Evolutionary conservation across 1,284 basidiomycete species (phyloP).

Genomic region (Leccinum pachyderme): DNA sequence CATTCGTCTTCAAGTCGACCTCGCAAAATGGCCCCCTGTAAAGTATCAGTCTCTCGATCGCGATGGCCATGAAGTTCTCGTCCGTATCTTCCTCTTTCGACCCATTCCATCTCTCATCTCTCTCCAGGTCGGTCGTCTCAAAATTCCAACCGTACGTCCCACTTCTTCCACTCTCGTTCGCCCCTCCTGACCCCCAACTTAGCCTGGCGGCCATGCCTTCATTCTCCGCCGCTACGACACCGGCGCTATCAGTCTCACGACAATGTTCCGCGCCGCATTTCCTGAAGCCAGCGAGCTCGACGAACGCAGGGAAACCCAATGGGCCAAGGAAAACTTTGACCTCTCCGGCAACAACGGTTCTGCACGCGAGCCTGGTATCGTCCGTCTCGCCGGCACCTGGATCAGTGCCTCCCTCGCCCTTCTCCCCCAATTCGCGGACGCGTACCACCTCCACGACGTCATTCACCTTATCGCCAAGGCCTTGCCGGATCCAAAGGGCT

Average conservation of each 20-base stretch:
- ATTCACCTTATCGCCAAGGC: constrained; percentile 72
- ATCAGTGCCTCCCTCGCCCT: constrained; percentile 73
- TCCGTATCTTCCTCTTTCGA: constrained; percentile 35
- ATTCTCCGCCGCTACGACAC: constrained; percentile 96
- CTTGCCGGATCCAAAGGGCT: constrained; percentile 71
- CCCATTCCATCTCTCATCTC: constrained; percentile 19
- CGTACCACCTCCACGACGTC: constrained; percentile 60
- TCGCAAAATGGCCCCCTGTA: constrained; percentile 51
- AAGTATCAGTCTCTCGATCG: constrained; percentile 85
- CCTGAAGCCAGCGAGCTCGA: constrained; percentile 79
- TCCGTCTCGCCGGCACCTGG: constrained; percentile 90
- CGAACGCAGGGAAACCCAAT: constrained; percentile 82
- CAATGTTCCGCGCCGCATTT: constrained; percentile 98
- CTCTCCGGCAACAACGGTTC: constrained; percentile 81
- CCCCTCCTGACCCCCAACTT: constrained; percentile 9
- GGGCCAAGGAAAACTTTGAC: constrained; percentile 83
- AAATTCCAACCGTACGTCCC: constrained; percentile 81
- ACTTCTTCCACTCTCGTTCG: not conserved
- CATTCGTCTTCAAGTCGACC: constrained; percentile 21
- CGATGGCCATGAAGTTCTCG: constrained; percentile 81
- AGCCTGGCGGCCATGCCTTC: constrained; percentile 85
- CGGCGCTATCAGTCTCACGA: constrained; percentile 90
- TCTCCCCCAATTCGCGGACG: constrained; percentile 54
- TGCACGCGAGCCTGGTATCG: constrained; percentile 53
- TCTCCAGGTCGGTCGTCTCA: constrained; percentile 80